Evolutionary conservation across 768 basidiomycete genomes (phyloP), one percentile per base, ranked within the genome.

Genomic region (Pisolithus microcarpus): DNA sequence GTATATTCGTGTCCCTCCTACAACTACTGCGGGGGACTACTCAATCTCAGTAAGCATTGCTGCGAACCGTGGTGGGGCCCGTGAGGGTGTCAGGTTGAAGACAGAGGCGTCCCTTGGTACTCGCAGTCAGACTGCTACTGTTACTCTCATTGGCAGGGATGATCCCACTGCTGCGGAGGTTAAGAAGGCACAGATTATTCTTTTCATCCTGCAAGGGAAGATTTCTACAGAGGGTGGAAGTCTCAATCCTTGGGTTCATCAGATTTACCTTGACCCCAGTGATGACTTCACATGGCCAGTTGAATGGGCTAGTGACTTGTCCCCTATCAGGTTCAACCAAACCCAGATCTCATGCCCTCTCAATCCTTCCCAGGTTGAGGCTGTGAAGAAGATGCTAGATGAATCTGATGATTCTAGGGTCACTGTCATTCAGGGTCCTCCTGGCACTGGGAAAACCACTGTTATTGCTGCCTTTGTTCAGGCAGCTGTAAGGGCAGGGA

Each of bases 391-490:
- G 21, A 75, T 76, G 72, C 69, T 76, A 19, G 56, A 64, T n/a
- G 52, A 61, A 16, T 60, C 63, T 63, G 56, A 70, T 59, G 36
- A 58, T 26, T 42, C 55, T 54, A 58, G 75, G 57, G 31, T 78
- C 62, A 64, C 68, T 70, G 52, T 52, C 34, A 66, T 50, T 36
- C 70, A 70, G 36, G 81, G 80, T 1, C 83, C 82, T 31, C 82
- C 84, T 54, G 84, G 84, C 1, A 84, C 82, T 50, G 85, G 85
- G 18, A 87, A 87, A 61, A 87, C 85, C 0, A 80, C 81, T 39
- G 84, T 86, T 2, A 87, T 87, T 65, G 79, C 81, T 10, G 70
- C 77, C 6, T 85, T 72, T 74, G 81, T 84, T 10, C 64, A 74
- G 19, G 67, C 69, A 56, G 75, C 80, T 37, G 59, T 77, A 21